Percentiles rank a stretch among this genome's conserved stretches.
Conservation (phyloP, 1,284 basidiomycete genomes). For the Cystobasidiaceae sp. region DNA sequence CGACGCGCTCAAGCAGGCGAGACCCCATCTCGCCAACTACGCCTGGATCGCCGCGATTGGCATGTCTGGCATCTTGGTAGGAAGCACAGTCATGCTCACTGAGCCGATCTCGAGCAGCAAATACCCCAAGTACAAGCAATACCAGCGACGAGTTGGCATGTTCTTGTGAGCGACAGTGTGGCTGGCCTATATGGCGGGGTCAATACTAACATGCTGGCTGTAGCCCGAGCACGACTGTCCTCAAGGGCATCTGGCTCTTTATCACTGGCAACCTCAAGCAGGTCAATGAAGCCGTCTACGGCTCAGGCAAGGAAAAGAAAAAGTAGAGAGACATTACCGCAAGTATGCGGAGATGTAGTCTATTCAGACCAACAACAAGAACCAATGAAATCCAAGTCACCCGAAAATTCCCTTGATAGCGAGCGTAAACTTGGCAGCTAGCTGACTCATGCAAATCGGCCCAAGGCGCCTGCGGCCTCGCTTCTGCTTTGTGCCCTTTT, state of each 20-base stretch:
- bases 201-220: not conserved
- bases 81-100: conserved; percentile 19
- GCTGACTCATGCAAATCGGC: conserved; percentile 14
- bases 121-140: conserved; percentile 35
- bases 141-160: conserved; percentile 38
- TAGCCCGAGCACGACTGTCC: conserved; percentile 13
- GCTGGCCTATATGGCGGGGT: conserved; percentile 2
- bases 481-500: not conserved
- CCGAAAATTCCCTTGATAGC: too few species aligned
- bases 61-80: conserved; percentile 25
- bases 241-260: conserved; percentile 26
- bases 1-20: conserved; percentile 8
- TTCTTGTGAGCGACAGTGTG: conserved; percentile 33
- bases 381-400: too few species aligned
- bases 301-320: conserved; percentile 15
- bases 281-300: conserved; percentile 26
- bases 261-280: conserved; percentile 16
- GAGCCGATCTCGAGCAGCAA: conserved; percentile 29
- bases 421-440: not conserved
- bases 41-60: conserved; percentile 10
- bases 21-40: conserved; percentile 29
- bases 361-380: too few species aligned
- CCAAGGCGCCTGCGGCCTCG: conserved; percentile 9
- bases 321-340: not conserved
- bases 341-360: too few species aligned